A percentile compares a stretch with the other conserved stretches of the same genome.
Conservation (phyloP, 2,329 filamentous ascomycete genomes). For the Cercospora citrullina region DNA sequence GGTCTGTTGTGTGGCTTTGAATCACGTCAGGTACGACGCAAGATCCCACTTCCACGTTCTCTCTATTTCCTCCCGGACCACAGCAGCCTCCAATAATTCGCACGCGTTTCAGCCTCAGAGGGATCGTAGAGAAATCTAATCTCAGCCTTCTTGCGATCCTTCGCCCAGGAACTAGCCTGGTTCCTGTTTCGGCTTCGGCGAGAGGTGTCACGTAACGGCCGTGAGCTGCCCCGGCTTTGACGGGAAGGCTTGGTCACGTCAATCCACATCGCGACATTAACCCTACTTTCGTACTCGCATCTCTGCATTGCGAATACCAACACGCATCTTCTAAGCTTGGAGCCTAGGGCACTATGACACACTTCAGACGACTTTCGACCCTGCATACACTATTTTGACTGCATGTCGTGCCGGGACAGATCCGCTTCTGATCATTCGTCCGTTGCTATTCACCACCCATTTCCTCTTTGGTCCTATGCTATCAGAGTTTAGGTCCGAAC, state of each 20-base stretch:
- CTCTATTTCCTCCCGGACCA: background rate
- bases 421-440: conserved; percentile 20
- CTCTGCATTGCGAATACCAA: conserved; percentile 2
- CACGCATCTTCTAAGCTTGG: conserved; percentile 20
- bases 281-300: background rate
- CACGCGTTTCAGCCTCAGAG: conserved; percentile 23
- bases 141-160: conserved; percentile 22
- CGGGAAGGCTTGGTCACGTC: conserved; percentile 3
- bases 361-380: conserved; percentile 9
- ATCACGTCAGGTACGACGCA: conserved; percentile 20
- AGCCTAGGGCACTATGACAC: conserved; percentile 18
- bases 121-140: conserved; percentile 23
- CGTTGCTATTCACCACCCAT: conserved; percentile 18
- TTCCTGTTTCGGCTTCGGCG: conserved; percentile 19
- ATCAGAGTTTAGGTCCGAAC: conserved; percentile 6
- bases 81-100: background rate
- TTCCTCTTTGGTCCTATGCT: conserved; percentile 17
- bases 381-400: conserved; percentile 21
- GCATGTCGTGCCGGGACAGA: conserved; percentile 1
- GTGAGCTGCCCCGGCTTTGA: conserved; percentile 13
- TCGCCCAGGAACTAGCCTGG: conserved; percentile 14
- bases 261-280: background rate
- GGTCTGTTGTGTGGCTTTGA: conserved; percentile 20
- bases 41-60: conserved; percentile 1
- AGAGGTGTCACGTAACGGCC: conserved; percentile 12